Evolutionary conservation across 352 stramenopile species (phyloP), one percentile per base, ranked within the genome.

Genomic region (Sclerospora graminicola): DNA sequence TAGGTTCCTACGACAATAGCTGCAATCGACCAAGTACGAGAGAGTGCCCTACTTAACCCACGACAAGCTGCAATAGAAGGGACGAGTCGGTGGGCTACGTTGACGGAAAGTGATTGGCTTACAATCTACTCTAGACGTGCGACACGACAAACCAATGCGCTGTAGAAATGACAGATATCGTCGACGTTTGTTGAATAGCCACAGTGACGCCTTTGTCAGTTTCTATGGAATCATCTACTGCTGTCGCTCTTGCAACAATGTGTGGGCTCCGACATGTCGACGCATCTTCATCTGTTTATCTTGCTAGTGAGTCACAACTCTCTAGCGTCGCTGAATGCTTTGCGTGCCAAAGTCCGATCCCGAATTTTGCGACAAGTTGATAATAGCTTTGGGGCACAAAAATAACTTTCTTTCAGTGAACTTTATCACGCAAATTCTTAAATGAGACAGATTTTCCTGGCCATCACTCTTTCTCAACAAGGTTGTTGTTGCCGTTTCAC

Each of bases 161-260:
- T n/a, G 14, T 6, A n/a, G 34, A 34, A 1, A n/a, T 62, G 26
- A 61, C 65, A 4, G 15, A 44, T 10, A 19, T 57, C 4, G 19
- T 37, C 0, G 51, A 60, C 28, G 31, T 79, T 19, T 57, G 57
- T 36, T 59, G 56, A 28, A 21, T 75, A 8, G 60, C 8, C 46
- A 13, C 8, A 78, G 66, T 29, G 64, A 72, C 30, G 62, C 54
- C 0, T 57, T 79, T 16, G 56, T 41, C 1, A 27, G 24, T 2
- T 82, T 87, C 30, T 81, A 7, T 87, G 75, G 75, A 45, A 63
- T 24, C 45, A 68, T 29, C 43, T 87, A 23, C 47, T 87, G 0
- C 24, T 67, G 0, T 14, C 45, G 8, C 43, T 81, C 0, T 20
- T 87, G 29, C 40, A 58, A 16, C 46, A 46, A 16, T 39, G 37